Base-by-base conservation (phyloP, 345 rosid genomes). In the Lepidium sativum region DNA sequence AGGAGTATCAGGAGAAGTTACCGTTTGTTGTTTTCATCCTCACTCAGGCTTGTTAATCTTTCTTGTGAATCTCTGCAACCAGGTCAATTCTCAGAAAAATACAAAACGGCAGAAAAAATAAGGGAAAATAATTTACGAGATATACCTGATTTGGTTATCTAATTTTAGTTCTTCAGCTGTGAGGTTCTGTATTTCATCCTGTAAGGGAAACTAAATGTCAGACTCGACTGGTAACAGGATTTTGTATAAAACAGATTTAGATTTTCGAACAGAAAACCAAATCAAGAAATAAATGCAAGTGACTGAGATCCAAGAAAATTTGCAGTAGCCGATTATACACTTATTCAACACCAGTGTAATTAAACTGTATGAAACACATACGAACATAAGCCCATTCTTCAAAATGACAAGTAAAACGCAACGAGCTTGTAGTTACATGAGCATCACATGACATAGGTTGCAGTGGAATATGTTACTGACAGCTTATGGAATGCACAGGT, bases 141-240 rank as follows among this genome's bases (percentile, higher is more conserved):
- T 27, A 58, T 67, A 74, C 77, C 77, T 74, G 50, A 74, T 74
- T 39, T 48, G 69, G 52, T 74, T 52, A 68, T 74, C 77, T 47
- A 90, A 70, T 74, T 78, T 66, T 52, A 58, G 81, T 65, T 94
- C 97, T 67, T 88, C 85, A 51, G 78, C 66, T 47, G 79, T 69
- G 48, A 90, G 97, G 76, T 71, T 82, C 69, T 84, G 87, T 63
- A 88, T 84, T 78, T 86, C 96, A 47, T 90, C 92, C 97, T 88
- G 80, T 72, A 60, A 69, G 25, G 29, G 60, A 27, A 42, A 45
- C 17, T 35, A 25, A 14, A n/a, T 40, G 23, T 40, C 64, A 74
- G 60, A 65, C 54, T 14, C 44, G 18, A 33, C 49, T 66, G 39
- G 54, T 32, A 57, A 23, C 17, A 14, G 13, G 12, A 45, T 57